Percentiles rank a stretch among this genome's conserved stretches.
phyloP scores from a whole-genome alignment of 345 rosid genomes.

The Salix caprea region DNA sequence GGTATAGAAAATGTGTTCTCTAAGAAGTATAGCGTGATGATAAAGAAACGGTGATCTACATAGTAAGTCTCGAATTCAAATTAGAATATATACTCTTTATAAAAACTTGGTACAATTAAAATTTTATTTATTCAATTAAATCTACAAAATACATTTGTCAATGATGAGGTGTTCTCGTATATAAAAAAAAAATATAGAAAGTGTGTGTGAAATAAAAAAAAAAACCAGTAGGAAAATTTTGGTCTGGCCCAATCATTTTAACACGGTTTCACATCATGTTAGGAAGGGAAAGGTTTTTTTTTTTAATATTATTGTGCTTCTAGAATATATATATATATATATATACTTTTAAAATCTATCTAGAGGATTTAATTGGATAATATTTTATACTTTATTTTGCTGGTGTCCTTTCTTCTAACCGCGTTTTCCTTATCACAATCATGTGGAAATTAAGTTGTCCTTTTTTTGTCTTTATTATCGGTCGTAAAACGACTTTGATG shows the following conservation, averaged over 20 bases:
- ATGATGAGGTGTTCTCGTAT: too few species aligned
- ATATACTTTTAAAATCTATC: neutral
- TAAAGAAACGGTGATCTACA: fast-evolving
- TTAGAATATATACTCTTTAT: too few species aligned
- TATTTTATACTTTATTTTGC: neutral
- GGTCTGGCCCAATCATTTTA: too few species aligned
- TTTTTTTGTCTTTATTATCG: neutral
- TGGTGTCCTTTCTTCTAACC: neutral
- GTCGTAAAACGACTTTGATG: neutral
- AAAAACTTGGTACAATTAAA: too few species aligned
- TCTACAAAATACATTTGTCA: too few species aligned
- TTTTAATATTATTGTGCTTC: too few species aligned
- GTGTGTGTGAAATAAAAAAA: too few species aligned
- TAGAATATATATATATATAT: neutral
- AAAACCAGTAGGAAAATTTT: too few species aligned
- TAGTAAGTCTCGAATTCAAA: fast-evolving
- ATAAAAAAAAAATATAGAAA: too few species aligned
- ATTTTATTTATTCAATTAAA: too few species aligned
- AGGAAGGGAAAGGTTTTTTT: too few species aligned
- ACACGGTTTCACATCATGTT: too few species aligned
- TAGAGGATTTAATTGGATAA: neutral
- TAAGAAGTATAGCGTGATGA: fast-evolving
- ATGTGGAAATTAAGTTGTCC: neutral
- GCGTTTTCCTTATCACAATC: neutral
- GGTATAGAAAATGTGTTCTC: fast-evolving